phyloP scores from a whole-genome alignment of 2,329 filamentous ascomycete genomes.

The Colletotrichum acutatum region DNA sequence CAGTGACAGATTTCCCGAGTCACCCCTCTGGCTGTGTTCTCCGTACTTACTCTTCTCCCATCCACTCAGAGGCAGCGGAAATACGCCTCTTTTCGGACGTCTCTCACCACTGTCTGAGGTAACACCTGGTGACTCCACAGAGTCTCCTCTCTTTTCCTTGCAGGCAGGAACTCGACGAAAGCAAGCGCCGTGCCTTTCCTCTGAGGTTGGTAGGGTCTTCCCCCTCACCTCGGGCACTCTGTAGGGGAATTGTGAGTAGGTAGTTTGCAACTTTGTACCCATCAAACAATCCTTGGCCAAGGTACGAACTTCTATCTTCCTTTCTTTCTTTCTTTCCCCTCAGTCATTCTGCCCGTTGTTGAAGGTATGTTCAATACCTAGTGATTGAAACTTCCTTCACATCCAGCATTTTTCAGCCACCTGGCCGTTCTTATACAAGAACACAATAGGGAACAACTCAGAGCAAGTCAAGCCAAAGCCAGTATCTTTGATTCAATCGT shows the following conservation, averaged over 20 bases:
- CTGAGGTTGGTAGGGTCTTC: neutral
- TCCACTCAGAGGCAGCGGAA: neutral
- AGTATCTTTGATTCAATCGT: neutral
- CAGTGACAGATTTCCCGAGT: neutral
- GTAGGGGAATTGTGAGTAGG: too few species aligned
- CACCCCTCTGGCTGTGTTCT: neutral
- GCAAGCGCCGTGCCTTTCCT: neutral
- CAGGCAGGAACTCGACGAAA: neutral
- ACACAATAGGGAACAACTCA: constrained; percentile 14
- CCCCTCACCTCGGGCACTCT: neutral
- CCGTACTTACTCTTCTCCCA: neutral
- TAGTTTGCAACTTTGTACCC: neutral
- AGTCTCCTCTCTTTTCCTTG: neutral
- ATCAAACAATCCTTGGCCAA: neutral
- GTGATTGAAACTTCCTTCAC: neutral
- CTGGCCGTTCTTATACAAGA: neutral
- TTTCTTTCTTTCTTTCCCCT: neutral
- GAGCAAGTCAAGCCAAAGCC: neutral
- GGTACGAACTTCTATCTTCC: neutral
- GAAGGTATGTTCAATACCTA: neutral
- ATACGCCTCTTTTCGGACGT: neutral
- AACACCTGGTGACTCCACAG: neutral
- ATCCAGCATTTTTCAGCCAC: neutral
- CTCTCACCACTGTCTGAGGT: neutral
- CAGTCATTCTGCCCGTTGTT: neutral